phyloP scores from a whole-genome alignment of 2,329 filamentous ascomycete genomes.

The Curvularia eragrostidis region DNA sequence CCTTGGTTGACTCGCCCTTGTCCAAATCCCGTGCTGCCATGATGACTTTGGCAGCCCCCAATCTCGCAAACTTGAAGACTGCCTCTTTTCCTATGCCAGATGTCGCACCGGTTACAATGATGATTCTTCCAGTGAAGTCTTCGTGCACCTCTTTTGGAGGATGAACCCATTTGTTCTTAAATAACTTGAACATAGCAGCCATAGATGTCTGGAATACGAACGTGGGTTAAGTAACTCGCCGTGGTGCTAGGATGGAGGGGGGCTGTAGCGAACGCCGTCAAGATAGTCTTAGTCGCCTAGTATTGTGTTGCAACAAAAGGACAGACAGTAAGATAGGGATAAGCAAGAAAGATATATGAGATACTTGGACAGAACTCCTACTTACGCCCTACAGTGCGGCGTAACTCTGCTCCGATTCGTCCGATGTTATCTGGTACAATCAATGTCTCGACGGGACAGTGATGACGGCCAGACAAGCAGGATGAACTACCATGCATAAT shows the following conservation, averaged over 20 bases:
- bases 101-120: conserved; percentile 56
- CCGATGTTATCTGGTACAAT: background rate
- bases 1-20: conserved; percentile 48
- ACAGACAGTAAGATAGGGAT: background rate
- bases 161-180: conserved; percentile 44
- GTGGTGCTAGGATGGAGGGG: background rate
- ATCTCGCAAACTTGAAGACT: conserved; percentile 45
- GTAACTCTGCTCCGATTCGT: conserved; percentile 24
- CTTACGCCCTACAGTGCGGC: conserved; percentile 12
- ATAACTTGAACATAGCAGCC: conserved; percentile 32
- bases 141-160: conserved; percentile 44
- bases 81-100: conserved; percentile 51
- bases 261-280: background rate
- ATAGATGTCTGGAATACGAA: conserved; percentile 15
- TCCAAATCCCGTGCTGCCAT: conserved; percentile 45
- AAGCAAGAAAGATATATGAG: conserved; percentile 55
- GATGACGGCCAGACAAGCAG: background rate
- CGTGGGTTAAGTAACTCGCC: background rate
- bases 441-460: background rate
- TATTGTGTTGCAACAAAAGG: background rate
- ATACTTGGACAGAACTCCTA: too few species aligned
- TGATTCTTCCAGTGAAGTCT: conserved; percentile 48
- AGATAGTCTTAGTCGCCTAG: background rate
- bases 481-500: background rate
- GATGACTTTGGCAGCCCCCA: conserved; percentile 49